Percentiles rank a stretch among this genome's conserved stretches.
phyloP scores from a whole-genome alignment of 495 filamentous ascomycete genomes.

The Aspergillus saccharolyticus region DNA sequence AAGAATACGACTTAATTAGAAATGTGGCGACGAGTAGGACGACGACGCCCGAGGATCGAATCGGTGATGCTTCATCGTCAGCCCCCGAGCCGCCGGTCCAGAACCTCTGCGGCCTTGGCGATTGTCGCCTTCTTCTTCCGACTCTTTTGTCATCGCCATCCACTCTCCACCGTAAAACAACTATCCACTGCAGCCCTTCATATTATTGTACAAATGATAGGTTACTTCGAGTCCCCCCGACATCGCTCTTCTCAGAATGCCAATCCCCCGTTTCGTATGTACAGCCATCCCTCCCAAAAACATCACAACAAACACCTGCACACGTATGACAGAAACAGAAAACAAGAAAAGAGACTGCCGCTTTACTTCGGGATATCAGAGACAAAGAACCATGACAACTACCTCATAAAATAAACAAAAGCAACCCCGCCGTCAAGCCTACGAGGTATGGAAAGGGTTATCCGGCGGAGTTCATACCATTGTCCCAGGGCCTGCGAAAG shows the following conservation, averaged over 20 bases:
- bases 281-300: conserved; percentile 10
- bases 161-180: too few relatives aligned
- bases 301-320: neutral
- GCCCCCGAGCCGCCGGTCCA: conserved; percentile 7
- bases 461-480: neutral
- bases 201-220: conserved; percentile 19
- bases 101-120: conserved; percentile 7
- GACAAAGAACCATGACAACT: conserved; percentile 6
- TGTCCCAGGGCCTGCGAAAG: neutral
- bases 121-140: conserved; percentile 5
- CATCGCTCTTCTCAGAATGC: neutral
- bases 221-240: too few relatives aligned
- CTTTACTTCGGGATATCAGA: conserved; percentile 18
- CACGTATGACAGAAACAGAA: neutral
- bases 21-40: neutral
- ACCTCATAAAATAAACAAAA: conserved; percentile 2
- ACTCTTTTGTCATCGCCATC: too few relatives aligned
- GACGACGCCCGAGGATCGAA: neutral
- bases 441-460: neutral
- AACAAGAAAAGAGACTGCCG: conserved; percentile 2
- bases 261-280: too few relatives aligned
- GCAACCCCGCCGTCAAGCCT: neutral
- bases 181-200: too few relatives aligned
- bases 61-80: neutral
- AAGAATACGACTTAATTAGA: neutral